phyloP scores from a whole-genome alignment of 192 early-diverging fungal species.

The Lobulomyces angularis region DNA sequence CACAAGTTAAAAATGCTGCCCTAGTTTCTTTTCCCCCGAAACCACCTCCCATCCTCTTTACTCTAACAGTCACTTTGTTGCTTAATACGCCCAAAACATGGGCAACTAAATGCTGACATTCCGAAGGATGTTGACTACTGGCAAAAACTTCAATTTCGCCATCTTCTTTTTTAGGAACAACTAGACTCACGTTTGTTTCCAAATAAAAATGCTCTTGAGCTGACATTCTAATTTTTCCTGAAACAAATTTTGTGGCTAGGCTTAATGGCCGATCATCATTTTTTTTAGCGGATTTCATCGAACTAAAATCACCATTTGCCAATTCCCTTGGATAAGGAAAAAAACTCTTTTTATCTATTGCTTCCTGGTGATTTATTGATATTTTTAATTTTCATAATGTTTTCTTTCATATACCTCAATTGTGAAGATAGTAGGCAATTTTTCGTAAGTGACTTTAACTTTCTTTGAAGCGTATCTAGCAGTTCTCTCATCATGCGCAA shows the following conservation, averaged over 20 bases:
- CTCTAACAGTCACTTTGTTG: slow-evolving; percentile 52
- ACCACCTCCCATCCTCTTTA: slow-evolving; percentile 78
- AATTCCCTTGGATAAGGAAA: slow-evolving; percentile 41
- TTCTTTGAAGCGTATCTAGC: slow-evolving; percentile 57
- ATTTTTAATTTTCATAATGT: background rate
- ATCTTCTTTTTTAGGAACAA: slow-evolving; percentile 61
- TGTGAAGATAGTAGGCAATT: slow-evolving; percentile 55
- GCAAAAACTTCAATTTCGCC: slow-evolving; percentile 71
- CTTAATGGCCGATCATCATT: slow-evolving; percentile 14
- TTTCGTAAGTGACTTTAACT: slow-evolving; percentile 63
- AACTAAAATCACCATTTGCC: slow-evolving; percentile 50
- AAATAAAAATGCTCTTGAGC: slow-evolving; percentile 82
- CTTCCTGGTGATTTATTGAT: slow-evolving; percentile 27
- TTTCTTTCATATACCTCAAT: slow-evolving; percentile 32
- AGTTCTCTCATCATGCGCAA: slow-evolving; percentile 51
- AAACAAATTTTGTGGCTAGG: slow-evolving; percentile 15
- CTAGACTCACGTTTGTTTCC: slow-evolving; percentile 58
- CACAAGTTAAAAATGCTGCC: slow-evolving; percentile 48
- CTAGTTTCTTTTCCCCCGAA: slow-evolving; percentile 63
- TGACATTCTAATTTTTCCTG: slow-evolving; percentile 17
- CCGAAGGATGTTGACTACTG: slow-evolving; percentile 66
- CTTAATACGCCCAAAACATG: slow-evolving; percentile 58
- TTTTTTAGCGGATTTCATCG: slow-evolving; percentile 9
- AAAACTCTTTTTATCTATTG: slow-evolving; percentile 51
- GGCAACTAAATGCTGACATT: slow-evolving; percentile 44